A percentile compares a stretch with the other conserved stretches of the same genome.
These are phyloP conservation scores for Epithemia pelagica DNA, from an alignment of 108 stramenopile genomes.

Conservation along the genomic window DNA sequence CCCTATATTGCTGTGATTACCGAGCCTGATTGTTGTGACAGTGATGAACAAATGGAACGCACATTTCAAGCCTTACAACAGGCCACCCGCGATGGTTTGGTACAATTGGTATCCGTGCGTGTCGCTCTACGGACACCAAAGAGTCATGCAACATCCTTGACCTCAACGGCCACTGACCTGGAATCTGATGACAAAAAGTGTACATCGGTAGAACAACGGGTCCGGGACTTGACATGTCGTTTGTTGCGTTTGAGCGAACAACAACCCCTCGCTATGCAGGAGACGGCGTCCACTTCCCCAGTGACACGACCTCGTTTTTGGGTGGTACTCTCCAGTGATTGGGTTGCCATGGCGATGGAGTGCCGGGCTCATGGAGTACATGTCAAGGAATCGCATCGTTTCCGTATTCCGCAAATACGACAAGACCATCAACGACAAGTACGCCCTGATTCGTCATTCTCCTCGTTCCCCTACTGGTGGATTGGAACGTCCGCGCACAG, in stretches of 20 bases:
- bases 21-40: conserved; percentile 63
- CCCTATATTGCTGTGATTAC: conserved; percentile 71
- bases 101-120: conserved; percentile 53
- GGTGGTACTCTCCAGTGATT: conserved; percentile 58
- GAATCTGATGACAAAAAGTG: conserved; percentile 7
- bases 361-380: conserved; percentile 61
- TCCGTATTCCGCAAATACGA: conserved; percentile 45
- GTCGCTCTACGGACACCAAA: conserved; percentile 17
- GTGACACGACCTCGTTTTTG: conserved; percentile 24
- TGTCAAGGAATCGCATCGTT: conserved; percentile 61
- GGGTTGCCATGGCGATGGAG: conserved; percentile 32
- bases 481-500: conserved; percentile 75
- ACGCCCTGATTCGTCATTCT: background rate
- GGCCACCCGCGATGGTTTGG: conserved; percentile 29
- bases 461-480: conserved; percentile 7
- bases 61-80: conserved; percentile 40
- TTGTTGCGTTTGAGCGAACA: conserved; percentile 25
- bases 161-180: no score
- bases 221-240: conserved; percentile 19
- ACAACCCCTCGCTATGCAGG: background rate
- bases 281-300: background rate
- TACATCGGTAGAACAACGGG: conserved; percentile 11
- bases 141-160: no score
- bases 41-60: conserved; percentile 26
- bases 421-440: conserved; percentile 10